phyloP scores from a whole-genome alignment of 495 filamentous ascomycete species.

The Chaetomidium leptoderma region DNA sequence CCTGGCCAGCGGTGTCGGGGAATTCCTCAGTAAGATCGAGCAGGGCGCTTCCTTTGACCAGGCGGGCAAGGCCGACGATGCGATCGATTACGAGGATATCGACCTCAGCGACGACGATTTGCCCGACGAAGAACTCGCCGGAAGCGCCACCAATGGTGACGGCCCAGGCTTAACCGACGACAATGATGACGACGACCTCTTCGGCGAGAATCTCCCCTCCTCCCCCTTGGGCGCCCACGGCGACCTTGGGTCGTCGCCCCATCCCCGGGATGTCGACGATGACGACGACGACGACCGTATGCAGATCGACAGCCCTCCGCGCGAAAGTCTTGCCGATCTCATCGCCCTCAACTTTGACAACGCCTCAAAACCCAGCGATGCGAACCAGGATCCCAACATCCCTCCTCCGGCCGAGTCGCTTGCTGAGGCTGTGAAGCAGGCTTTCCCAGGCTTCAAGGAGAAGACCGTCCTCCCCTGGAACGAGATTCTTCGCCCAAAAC shows the following conservation, averaged over 20 bases:
- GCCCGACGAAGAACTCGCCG: conserved; percentile 40
- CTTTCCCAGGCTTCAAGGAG: conserved; percentile 67
- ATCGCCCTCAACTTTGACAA: conserved; percentile 45
- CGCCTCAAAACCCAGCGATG: conserved; percentile 31
- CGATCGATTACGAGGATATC: conserved; percentile 80
- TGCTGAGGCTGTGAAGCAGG: conserved; percentile 61
- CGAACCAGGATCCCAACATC: conserved; percentile 46
- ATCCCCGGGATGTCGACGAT: conserved; percentile 30
- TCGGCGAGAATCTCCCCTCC: conserved; percentile 39
- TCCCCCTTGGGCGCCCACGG: conserved; percentile 33
- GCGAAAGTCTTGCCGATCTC: conserved; percentile 28
- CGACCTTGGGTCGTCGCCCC: conserved; percentile 33
- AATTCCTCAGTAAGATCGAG: conserved; percentile 25
- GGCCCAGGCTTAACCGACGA: conserved; percentile 48
- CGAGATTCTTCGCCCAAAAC: conserved; percentile 68
- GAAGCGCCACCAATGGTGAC: conserved; percentile 34
- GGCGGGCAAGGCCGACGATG: conserved; percentile 41
- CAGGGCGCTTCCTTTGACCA: conserved; percentile 34
- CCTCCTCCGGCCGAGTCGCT: conserved; percentile 59
- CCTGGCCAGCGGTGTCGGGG: conserved; percentile 13
- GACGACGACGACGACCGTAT: conserved; percentile 33
- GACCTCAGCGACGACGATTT: conserved; percentile 67
- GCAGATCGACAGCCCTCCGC: conserved; percentile 20
- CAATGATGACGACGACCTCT: conserved; percentile 50
- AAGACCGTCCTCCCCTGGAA: conserved; percentile 63